A percentile compares a stretch with the other conserved stretches of the same genome.
These are phyloP conservation scores for Tolypocladium ophioglossoides DNA, from an alignment of 2,329 filamentous ascomycete species.

Conservation along the genomic window DNA sequence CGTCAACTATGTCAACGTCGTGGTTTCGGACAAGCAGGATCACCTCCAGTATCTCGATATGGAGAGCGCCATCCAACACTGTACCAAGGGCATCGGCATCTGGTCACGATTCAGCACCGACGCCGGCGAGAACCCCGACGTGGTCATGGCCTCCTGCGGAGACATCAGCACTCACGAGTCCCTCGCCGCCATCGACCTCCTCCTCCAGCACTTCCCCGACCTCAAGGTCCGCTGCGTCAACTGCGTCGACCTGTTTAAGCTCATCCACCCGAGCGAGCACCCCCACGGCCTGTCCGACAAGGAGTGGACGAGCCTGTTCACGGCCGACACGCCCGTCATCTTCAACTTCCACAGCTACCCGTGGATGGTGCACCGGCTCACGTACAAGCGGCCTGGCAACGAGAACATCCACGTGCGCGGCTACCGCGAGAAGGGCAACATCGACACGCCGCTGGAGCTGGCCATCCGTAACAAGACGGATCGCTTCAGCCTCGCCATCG, in stretches of 20 bases:
- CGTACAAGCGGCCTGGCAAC: slow-evolving; percentile 62
- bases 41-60: slow-evolving; percentile 68
- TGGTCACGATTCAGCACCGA: slow-evolving; percentile 71
- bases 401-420: slow-evolving; percentile 63
- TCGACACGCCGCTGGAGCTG: slow-evolving; percentile 69
- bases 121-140: slow-evolving; percentile 54
- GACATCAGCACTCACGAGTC: slow-evolving; percentile 67
- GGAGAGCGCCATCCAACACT: slow-evolving; percentile 63
- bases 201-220: slow-evolving; percentile 59
- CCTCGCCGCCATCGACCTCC: slow-evolving; percentile 62
- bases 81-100: slow-evolving; percentile 68
- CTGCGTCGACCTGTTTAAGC: slow-evolving; percentile 70
- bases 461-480: slow-evolving; percentile 71
- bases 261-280: slow-evolving; percentile 60
- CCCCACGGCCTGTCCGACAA: slow-evolving; percentile 59
- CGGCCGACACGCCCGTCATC: slow-evolving; percentile 58
- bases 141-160: slow-evolving; percentile 68
- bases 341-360: slow-evolving; percentile 84
- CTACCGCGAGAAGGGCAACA: slow-evolving; percentile 77
- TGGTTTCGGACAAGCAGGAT: slow-evolving; percentile 71
- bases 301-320: slow-evolving; percentile 63
- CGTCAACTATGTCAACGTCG: slow-evolving; percentile 70
- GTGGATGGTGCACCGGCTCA: slow-evolving; percentile 67
- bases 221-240: slow-evolving; percentile 74
- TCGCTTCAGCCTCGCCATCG: slow-evolving; percentile 65